These are phyloP conservation scores for Lachnellula occidentalis DNA, from an alignment of 2,329 filamentous ascomycete genomes.

Conservation along the genomic window DNA sequence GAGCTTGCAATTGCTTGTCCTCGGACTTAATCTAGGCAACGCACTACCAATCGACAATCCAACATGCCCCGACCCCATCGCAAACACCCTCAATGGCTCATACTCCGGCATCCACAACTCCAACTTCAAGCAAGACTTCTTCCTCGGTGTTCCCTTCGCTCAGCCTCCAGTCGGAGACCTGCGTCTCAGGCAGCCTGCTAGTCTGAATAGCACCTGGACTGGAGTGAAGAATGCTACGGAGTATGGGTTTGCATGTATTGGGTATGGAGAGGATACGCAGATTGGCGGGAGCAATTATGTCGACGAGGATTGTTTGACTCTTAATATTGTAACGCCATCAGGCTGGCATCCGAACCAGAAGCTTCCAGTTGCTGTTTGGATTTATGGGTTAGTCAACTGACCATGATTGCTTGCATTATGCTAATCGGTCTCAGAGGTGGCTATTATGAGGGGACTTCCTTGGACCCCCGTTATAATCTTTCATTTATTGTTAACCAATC, in stretches of 20 bases:
- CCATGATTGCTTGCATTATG: not conserved
- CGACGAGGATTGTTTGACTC: slow-evolving; percentile 45
- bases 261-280: slow-evolving; percentile 1
- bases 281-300: not conserved
- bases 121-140: slow-evolving; percentile 10
- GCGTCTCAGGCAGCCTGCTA: not conserved
- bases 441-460: slow-evolving; percentile 10
- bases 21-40: not conserved
- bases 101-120: slow-evolving; percentile 3
- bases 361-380: slow-evolving; percentile 49
- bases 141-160: slow-evolving; percentile 2
- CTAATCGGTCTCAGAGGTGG: slow-evolving; percentile 12
- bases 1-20: not conserved
- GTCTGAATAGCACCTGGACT: slow-evolving; percentile 3
- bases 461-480: slow-evolving; percentile 49
- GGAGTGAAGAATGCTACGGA: slow-evolving; percentile 2
- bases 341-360: slow-evolving; percentile 13
- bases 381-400: slow-evolving; percentile 38
- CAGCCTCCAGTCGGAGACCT: slow-evolving; percentile 6
- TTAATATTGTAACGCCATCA: slow-evolving; percentile 21
- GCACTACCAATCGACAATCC: not conserved
- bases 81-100: slow-evolving; percentile 5
- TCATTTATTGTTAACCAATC: slow-evolving; percentile 47
- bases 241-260: slow-evolving; percentile 5
- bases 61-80: not conserved